phyloP scores from a whole-genome alignment of 2,329 filamentous ascomycete genomes.

The Penicillium sp. region DNA sequence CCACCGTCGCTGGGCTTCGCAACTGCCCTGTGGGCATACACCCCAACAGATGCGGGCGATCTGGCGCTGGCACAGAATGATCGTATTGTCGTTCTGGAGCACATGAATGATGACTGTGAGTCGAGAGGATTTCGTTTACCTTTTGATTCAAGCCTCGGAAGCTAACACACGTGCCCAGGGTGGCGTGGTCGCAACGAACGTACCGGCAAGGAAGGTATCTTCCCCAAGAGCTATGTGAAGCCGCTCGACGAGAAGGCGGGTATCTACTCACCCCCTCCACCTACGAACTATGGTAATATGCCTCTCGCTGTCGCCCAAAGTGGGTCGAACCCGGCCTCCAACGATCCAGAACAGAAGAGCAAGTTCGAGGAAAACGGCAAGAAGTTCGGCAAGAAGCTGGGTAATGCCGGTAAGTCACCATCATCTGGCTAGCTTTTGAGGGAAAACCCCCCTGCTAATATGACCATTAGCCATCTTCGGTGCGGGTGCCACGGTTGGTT shows the following conservation, averaged over 20 bases:
- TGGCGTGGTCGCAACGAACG: conserved; percentile 84
- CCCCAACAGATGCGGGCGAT: conserved; percentile 72
- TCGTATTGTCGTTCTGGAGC: conserved; percentile 71
- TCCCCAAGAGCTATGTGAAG: conserved; percentile 83
- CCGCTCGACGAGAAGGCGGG: conserved; percentile 58
- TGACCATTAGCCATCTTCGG: conserved; percentile 68
- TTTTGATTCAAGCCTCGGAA: neutral
- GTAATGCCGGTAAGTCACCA: conserved; percentile 52
- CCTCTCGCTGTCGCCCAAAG: conserved; percentile 67
- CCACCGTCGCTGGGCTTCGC: conserved; percentile 62
- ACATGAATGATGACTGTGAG: conserved; percentile 87
- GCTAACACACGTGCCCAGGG: conserved; percentile 30
- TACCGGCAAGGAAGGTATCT: conserved; percentile 82
- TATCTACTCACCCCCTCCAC: conserved; percentile 34
- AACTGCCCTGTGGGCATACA: conserved; percentile 77
- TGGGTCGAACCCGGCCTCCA: conserved; percentile 37
- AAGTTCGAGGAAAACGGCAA: conserved; percentile 74
- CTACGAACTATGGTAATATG: conserved; percentile 51
- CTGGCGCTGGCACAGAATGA: conserved; percentile 76
- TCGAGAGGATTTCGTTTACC: conserved; percentile 10
- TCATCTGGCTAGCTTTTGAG: neutral
- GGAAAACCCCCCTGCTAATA: neutral
- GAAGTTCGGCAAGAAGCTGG: conserved; percentile 95
- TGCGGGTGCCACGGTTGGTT: conserved; percentile 83
- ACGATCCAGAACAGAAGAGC: conserved; percentile 44